Percentiles rank a stretch among this genome's conserved stretches.
Conservation (phyloP, 2,329 filamentous ascomycete genomes). For the Hypocrella siamensis region DNA sequence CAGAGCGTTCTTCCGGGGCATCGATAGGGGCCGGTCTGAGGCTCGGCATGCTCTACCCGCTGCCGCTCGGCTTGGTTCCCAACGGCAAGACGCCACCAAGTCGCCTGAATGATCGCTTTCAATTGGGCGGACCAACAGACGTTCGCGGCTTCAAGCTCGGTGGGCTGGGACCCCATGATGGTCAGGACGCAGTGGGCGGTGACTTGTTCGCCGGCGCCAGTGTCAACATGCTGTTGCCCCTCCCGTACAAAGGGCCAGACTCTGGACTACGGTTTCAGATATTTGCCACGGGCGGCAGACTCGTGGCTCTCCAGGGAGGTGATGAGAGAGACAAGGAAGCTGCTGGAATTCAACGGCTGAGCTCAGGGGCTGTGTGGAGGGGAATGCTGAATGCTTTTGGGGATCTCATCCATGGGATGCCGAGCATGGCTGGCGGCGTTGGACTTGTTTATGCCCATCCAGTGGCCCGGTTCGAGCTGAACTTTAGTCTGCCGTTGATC, state of each 20-base stretch:
- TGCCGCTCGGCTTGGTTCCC: conserved; percentile 46
- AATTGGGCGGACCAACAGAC: conserved; percentile 85
- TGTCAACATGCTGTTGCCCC: conserved; percentile 68
- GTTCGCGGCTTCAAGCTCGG: conserved; percentile 85
- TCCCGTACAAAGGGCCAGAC: conserved; percentile 68
- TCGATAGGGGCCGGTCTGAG: conserved; percentile 72
- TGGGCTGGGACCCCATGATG: conserved; percentile 79
- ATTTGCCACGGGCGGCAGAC: conserved; percentile 78
- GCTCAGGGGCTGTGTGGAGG: conserved; percentile 28
- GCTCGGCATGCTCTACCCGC: conserved; percentile 68
- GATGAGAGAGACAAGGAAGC: conserved; percentile 26
- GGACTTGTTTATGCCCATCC: conserved; percentile 93
- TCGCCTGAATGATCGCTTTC: conserved; percentile 85
- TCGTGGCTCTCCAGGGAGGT: conserved; percentile 57
- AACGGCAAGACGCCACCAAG: conserved; percentile 45
- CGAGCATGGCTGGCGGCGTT: conserved; percentile 73
- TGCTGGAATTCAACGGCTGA: conserved; percentile 15
- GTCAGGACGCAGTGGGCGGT: conserved; percentile 72
- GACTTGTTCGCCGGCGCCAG: conserved; percentile 85
- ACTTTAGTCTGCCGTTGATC: conserved; percentile 80
- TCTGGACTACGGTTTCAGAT: conserved; percentile 76
- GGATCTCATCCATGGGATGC: conserved; percentile 59
- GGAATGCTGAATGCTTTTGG: conserved; percentile 46
- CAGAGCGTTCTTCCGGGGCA: conserved; percentile 58
- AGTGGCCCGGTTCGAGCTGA: conserved; percentile 84